Percentiles rank a stretch among this genome's conserved stretches.
These are phyloP conservation scores for Lecanicillium sp. DNA, from an alignment of 2,329 filamentous ascomycete genomes.

Conservation along the genomic window DNA sequence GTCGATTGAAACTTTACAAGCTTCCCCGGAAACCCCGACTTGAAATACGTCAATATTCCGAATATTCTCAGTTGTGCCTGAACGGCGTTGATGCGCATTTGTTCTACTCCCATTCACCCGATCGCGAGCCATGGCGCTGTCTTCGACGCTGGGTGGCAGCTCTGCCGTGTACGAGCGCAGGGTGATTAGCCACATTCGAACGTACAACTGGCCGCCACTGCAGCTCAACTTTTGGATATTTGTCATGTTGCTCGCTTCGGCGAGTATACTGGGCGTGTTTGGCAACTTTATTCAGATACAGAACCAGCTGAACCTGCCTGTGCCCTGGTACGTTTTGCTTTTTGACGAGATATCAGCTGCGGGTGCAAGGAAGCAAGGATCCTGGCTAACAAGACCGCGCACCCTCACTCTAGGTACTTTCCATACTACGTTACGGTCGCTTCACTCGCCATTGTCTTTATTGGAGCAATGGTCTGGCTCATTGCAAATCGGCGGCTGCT, in stretches of 20 bases:
- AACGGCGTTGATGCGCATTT: too few relatives aligned
- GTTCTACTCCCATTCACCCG: too few relatives aligned
- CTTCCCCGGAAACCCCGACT: too few relatives aligned
- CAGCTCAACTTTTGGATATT: slow-evolving; percentile 61
- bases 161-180: slow-evolving; percentile 37
- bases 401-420: slow-evolving; percentile 48
- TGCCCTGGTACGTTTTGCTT: slow-evolving; percentile 47
- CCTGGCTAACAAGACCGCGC: not conserved
- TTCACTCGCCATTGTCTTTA: slow-evolving; percentile 55
- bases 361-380: too few relatives aligned
- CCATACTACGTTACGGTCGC: slow-evolving; percentile 55
- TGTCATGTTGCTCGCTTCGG: slow-evolving; percentile 52
- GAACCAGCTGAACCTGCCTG: slow-evolving; percentile 39
- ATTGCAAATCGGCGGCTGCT: slow-evolving; percentile 54
- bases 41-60: too few relatives aligned
- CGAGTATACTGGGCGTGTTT: slow-evolving; percentile 53
- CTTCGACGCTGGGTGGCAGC: slow-evolving; percentile 27
- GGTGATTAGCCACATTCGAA: slow-evolving; percentile 38
- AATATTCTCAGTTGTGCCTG: too few relatives aligned
- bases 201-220: slow-evolving; percentile 61
- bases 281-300: slow-evolving; percentile 52
- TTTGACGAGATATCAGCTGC: slow-evolving; percentile 2
- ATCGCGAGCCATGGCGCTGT: slow-evolving; percentile 17
- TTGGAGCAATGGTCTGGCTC: slow-evolving; percentile 54
- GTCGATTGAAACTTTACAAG: too few relatives aligned